Conservation (phyloP, 768 basidiomycete genomes). For the Multifurca ochricompacta region DNA sequence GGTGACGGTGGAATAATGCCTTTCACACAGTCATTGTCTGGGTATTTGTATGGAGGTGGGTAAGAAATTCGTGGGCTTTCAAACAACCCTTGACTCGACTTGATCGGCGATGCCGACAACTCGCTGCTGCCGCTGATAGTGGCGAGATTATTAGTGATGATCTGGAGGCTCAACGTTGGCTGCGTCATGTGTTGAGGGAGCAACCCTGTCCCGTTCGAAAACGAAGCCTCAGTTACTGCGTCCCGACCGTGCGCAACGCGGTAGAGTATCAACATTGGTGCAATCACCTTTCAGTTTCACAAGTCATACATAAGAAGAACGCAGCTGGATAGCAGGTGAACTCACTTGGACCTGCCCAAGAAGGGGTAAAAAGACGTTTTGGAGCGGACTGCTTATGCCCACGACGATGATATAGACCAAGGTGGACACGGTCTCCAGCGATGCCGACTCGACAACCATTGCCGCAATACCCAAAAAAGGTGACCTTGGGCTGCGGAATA, state of each 20-base stretch:
- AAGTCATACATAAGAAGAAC: no score
- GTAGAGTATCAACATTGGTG: conserved; percentile 18
- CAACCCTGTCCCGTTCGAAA: background rate
- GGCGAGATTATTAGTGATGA: background rate
- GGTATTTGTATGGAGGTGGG: background rate
- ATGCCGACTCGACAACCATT: conserved; percentile 18
- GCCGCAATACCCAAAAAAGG: background rate
- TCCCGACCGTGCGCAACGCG: conserved; percentile 15
- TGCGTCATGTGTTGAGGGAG: background rate
- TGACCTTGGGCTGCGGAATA: background rate
- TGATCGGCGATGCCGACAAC: background rate
- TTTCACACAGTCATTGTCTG: background rate
- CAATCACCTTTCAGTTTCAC: conserved; percentile 6
- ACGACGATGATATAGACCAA: conserved; percentile 18
- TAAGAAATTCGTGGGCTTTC: background rate
- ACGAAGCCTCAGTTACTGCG: background rate
- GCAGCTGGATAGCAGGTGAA: background rate
- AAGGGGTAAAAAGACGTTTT: conserved; percentile 17
- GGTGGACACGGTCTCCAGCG: conserved; percentile 10
- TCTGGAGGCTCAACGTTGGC: background rate
- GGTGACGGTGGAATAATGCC: conserved; percentile 2
- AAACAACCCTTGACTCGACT: background rate
- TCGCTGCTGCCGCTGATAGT: background rate
- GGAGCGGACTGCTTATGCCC: conserved; percentile 15
- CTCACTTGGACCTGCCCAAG: conserved; percentile 20